Percentiles rank a stretch among this genome's conserved stretches.
These are phyloP conservation scores for Elsinoe australis DNA, from an alignment of 2,329 filamentous ascomycete species.

Conservation along the genomic window DNA sequence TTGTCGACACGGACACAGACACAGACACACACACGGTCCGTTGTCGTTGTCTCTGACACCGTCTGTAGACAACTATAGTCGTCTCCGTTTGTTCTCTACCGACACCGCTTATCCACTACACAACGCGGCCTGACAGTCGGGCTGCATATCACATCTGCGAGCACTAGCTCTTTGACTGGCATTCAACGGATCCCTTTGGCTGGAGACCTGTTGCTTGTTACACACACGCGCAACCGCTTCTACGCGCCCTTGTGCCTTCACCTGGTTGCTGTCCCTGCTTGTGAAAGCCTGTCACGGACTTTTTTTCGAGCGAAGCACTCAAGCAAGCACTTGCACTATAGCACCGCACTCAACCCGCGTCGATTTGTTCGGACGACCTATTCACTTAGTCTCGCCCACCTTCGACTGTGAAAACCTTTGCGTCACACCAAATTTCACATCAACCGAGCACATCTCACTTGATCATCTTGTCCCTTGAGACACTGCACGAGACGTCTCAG, in stretches of 20 bases:
- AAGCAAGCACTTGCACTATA: neutral
- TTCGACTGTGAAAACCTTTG: constrained; percentile 3
- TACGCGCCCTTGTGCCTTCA: constrained; percentile 3
- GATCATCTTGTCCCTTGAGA: neutral
- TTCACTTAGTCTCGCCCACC: constrained; percentile 30
- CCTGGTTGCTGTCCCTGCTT: constrained; percentile 6
- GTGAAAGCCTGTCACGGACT: neutral
- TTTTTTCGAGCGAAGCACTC: neutral
- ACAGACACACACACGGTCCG: neutral
- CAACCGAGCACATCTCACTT: constrained; percentile 14
- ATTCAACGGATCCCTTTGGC: neutral
- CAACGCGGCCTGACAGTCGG: no score
- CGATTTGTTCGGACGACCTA: constrained; percentile 26
- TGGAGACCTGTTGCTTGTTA: neutral
- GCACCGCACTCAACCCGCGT: neutral
- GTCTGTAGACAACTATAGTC: neutral
- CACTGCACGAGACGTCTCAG: neutral
- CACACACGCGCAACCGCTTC: neutral
- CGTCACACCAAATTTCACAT: constrained; percentile 12
- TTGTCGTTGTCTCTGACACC: neutral
- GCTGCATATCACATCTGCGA: constrained; percentile 6
- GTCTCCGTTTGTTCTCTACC: constrained; percentile 1
- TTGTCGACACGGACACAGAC: constrained; percentile 5
- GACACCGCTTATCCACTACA: neutral
- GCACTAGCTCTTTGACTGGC: constrained; percentile 9